phyloP scores from a whole-genome alignment of 768 basidiomycete genomes.

The Calocera cornea region DNA sequence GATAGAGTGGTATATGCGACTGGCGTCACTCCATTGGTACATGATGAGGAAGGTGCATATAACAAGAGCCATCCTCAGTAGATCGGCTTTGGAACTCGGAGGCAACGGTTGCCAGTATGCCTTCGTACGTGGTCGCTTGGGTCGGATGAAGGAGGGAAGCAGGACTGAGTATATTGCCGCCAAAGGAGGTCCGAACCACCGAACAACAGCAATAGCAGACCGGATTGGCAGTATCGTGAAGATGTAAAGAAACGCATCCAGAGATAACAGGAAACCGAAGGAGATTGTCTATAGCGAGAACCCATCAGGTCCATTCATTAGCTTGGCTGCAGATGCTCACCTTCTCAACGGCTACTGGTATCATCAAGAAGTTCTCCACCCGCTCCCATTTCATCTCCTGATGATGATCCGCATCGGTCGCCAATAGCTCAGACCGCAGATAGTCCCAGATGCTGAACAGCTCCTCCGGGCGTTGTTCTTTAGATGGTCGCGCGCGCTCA shows the following conservation, averaged over 20 bases:
- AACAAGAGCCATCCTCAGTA: conserved; percentile 69
- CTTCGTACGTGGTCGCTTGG: conserved; percentile 27
- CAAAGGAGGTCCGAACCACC: conserved; percentile 28
- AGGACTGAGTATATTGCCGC: conserved; percentile 21
- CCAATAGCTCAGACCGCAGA: conserved; percentile 71
- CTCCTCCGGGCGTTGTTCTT: background rate
- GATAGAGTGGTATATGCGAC: conserved; percentile 95
- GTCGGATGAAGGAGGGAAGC: conserved; percentile 18
- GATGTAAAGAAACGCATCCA: conserved; percentile 94
- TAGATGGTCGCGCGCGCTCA: background rate
- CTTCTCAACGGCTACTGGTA: conserved; percentile 89
- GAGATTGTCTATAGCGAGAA: conserved; percentile 52
- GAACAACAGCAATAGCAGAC: conserved; percentile 48
- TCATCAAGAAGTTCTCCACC: conserved; percentile 86
- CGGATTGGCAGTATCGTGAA: conserved; percentile 96
- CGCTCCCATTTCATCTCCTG: conserved; percentile 93
- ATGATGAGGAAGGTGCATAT: conserved; percentile 59
- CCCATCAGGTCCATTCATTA: background rate
- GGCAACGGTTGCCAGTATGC: conserved; percentile 35
- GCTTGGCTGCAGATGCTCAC: conserved; percentile 29
- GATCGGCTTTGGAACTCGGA: conserved; percentile 83
- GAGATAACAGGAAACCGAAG: conserved; percentile 84
- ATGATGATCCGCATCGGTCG: conserved; percentile 88
- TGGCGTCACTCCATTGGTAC: conserved; percentile 77
- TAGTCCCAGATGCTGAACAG: conserved; percentile 90